These are phyloP conservation scores for Penicillium canariense DNA, from an alignment of 495 filamentous ascomycete genomes.

Conservation along the genomic window DNA sequence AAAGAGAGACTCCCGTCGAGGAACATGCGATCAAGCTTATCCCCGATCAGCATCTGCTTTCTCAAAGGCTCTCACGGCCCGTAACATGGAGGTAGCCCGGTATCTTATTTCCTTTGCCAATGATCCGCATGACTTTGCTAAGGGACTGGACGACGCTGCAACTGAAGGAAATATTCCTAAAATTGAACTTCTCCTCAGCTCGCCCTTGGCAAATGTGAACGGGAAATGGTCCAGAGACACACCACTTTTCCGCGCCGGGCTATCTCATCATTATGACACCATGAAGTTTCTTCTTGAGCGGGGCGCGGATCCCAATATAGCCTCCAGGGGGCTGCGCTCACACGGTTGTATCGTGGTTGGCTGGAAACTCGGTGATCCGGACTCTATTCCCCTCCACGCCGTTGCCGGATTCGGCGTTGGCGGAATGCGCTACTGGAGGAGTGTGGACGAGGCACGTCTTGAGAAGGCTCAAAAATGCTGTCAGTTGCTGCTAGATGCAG, in stretches of 20 bases:
- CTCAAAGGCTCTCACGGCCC: background rate
- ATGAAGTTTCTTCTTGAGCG: conserved; percentile 1
- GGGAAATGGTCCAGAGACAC: background rate
- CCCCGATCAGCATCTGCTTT: background rate
- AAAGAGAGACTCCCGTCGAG: background rate
- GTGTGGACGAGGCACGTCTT: background rate
- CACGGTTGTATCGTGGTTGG: conserved; percentile 1
- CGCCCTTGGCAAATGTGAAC: background rate
- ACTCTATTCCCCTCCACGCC: conserved; percentile 1
- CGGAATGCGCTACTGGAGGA: background rate
- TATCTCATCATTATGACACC: background rate
- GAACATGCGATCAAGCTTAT: background rate
- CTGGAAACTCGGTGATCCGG: background rate
- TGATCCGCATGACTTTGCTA: background rate
- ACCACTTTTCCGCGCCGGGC: conserved; percentile 1
- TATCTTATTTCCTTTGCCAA: background rate
- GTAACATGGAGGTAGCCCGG: background rate
- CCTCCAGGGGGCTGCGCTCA: conserved; percentile 1
- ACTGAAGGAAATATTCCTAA: background rate
- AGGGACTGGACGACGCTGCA: background rate
- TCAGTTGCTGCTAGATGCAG: conserved; percentile 2
- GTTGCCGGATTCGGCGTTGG: background rate
- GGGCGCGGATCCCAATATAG: conserved; percentile 4
- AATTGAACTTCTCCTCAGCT: background rate
- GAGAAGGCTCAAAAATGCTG: background rate